phyloP scores from a whole-genome alignment of 2,329 filamentous ascomycete species.

The Chaetomiaceae sp. region DNA sequence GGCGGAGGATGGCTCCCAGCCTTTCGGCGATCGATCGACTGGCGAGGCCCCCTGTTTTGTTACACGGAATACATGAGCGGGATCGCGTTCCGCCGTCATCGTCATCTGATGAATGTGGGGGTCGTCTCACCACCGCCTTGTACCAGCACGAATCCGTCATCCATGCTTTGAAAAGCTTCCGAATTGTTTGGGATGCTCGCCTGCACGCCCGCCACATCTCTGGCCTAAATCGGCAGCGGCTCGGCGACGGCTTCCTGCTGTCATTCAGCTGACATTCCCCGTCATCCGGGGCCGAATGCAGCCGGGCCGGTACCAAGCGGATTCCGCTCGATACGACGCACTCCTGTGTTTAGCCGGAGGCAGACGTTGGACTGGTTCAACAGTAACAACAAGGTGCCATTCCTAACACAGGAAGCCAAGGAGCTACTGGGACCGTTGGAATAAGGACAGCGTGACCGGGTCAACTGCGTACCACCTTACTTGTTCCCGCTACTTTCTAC shows the following conservation, averaged over 20 bases:
- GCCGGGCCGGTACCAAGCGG: conserved; percentile 6
- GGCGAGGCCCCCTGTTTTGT: conserved; percentile 1
- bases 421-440: too few relatives aligned
- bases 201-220: neutral
- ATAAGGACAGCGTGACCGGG: too few relatives aligned
- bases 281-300: neutral
- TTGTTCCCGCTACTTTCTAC: too few relatives aligned
- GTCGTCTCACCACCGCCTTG: neutral
- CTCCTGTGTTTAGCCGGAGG: too few relatives aligned
- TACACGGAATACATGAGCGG: conserved; percentile 12
- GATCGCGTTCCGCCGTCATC: conserved; percentile 8
- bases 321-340: neutral
- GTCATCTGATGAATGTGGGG: conserved; percentile 5
- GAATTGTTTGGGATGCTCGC: neutral
- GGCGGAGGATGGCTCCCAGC: conserved; percentile 3
- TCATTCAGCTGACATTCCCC: neutral
- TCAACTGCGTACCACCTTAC: too few relatives aligned
- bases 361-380: too few relatives aligned
- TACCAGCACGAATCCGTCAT: neutral
- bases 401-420: too few relatives aligned
- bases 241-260: neutral
- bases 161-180: neutral
- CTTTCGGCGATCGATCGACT: conserved; percentile 1
- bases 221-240: neutral
- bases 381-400: too few relatives aligned